phyloP scores from a whole-genome alignment of 73 alveolate species.

The Paramecium octaurelia region DNA sequence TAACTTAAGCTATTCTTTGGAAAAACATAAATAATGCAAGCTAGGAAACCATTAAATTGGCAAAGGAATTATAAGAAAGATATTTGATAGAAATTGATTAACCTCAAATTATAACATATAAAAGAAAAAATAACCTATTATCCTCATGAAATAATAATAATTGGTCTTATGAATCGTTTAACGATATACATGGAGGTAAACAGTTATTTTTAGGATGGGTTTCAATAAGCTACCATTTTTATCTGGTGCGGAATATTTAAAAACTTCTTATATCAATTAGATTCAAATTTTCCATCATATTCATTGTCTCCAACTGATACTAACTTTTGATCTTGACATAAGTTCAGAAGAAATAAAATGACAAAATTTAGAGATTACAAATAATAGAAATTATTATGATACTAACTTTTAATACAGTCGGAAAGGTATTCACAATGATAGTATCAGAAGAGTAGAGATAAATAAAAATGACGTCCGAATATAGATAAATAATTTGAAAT shows the following conservation, averaged over 20 bases:
- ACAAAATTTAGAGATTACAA: background rate
- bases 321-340: background rate
- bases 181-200: background rate
- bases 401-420: background rate
- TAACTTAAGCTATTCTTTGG: background rate
- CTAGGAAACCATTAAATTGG: background rate
- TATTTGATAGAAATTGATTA: background rate
- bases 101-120: background rate
- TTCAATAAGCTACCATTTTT: background rate
- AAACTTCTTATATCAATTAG: background rate
- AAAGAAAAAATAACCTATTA: background rate
- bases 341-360: background rate
- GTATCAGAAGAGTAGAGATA: background rate
- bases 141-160: background rate
- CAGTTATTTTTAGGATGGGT: background rate
- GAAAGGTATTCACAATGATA: background rate
- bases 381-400: background rate
- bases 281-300: background rate
- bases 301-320: background rate
- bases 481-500: background rate
- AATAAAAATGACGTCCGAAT: background rate
- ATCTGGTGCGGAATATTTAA: background rate
- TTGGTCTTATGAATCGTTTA: background rate
- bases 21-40: background rate
- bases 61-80: background rate